Evolutionary conservation across 2,329 filamentous ascomycete genomes (phyloP), one percentile per base, ranked within the genome.

Genomic region (Dothistroma pini): DNA sequence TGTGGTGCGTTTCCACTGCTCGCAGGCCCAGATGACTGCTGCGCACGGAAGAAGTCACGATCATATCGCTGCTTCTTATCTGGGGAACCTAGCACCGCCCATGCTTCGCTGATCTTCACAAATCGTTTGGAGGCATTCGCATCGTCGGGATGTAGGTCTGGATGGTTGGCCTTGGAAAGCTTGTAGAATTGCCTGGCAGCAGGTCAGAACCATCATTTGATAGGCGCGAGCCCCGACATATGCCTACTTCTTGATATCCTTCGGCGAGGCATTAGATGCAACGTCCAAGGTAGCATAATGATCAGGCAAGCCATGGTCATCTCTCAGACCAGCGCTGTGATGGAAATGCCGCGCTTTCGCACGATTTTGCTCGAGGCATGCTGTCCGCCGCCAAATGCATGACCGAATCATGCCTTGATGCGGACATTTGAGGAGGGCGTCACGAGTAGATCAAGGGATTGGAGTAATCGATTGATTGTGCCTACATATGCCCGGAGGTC

Each of bases 161-260:
- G 95, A 77, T 99, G 95, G 82, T 96, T 89, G 57, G 84, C 79
- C 78, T 97, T 96, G 72, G 92, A 96, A 74, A 97, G 89, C 63
- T 83, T 78, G 82, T 97, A 97, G 84, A 97, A 99, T 74, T 85
- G 78, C 61, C 66, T 65, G 54, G 31, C 8, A 14, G 34, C n/a
- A 32, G 21, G 47, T 58, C 19, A 59, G 50, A 8, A 31, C 4
- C 19, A 1, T 11, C 12, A 5, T 11, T 47, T 7, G 58, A 59
- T 14, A 8, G 19, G 19, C 19, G 10, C 7, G 31, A 4, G 16
- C 5, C 10, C 12, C 10, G 11, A 2, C 1, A n/a, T 35, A 14
- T 29, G 14, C 32, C 47, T 9, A 56, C 88, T 90, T 93, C 77
- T 97, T 97, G 63, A 97, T 93, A 57, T 96, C 91, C 9, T 81